Base-by-base conservation (phyloP, 352 stramenopile species). In the Phytophthora constricta region DNA sequence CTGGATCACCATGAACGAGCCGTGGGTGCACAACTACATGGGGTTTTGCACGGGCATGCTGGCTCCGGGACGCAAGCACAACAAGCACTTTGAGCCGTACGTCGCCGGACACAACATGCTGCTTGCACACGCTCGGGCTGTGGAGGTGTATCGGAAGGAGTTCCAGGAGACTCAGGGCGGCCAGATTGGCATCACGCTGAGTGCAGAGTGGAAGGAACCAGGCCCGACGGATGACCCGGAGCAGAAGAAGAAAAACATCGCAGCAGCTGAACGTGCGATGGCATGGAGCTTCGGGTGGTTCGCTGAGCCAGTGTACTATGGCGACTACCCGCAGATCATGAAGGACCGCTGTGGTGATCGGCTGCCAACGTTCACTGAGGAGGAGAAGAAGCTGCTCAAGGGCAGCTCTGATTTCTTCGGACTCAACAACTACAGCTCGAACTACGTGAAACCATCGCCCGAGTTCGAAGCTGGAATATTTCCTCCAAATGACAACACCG, bases 1-100 rank as follows among this genome's bases (percentile, higher is more conserved):
- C 55, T 98, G 93, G 93, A 86, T 98, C 37, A 98, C 93, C 2
- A 77, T 98, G 56, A 98, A 98, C 70, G 94, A 98, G 77, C 72
- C 88, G 11, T 97, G 87, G 86, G 92, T 79, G 20, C 72, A 87
- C 14, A 77, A 85, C 13, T 83, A 97, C 49, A 80, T 95, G 58
- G 92, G 90, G 22, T 97, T 97, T 64, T 76, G 87, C 49, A 77
- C 82, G 48, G 91, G 88, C 13, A 86, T 87, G 20, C 86, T 95
- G 60, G 93, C 95, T 16, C 94, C 91, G 9, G 82, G 80, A 26
- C 70, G 70, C 45, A 75, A 76, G 25, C 55, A 68, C 49, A 65
- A 79, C 39, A 61, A 73, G 20, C 77, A 79, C 39, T 79, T 68
- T n/a, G 84, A 97, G 70, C 79, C 92, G 19, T 98, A 98, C 65